Evolutionary conservation across 106 monocot genomes (phyloP).

Genomic region (Agapanthus africanus): DNA sequence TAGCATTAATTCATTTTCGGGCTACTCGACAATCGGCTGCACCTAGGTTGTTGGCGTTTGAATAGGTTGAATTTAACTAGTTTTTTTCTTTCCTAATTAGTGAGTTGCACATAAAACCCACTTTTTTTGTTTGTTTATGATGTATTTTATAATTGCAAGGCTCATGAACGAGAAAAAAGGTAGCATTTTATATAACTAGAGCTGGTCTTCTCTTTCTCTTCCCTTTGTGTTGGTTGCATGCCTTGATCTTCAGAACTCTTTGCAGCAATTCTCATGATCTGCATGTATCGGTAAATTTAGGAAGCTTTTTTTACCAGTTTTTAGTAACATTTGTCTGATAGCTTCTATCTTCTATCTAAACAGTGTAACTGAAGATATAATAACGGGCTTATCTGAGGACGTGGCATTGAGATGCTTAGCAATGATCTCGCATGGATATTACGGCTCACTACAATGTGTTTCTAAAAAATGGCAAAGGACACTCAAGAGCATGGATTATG

Average conservation of each 20-base stretch:
- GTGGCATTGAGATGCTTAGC: slow-evolving; percentile 25
- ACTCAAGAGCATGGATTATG: slow-evolving; percentile 16
- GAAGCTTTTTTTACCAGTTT: neutral
- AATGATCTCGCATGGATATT: slow-evolving; percentile 30
- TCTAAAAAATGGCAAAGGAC: slow-evolving; percentile 20
- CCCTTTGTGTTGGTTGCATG: neutral
- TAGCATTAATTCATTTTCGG: too few relatives aligned
- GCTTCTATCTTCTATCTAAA: neutral
- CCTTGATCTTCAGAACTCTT: neutral
- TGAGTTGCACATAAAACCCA: too few relatives aligned
- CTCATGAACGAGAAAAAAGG: too few relatives aligned
- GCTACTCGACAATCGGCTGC: too few relatives aligned
- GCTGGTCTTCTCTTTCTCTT: too few relatives aligned
- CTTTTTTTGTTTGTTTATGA: too few relatives aligned
- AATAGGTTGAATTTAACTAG: too few relatives aligned
- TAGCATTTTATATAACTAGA: too few relatives aligned
- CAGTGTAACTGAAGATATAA: slow-evolving; percentile 7
- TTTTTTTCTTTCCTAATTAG: too few relatives aligned
- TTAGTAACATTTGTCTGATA: neutral
- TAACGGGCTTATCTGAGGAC: slow-evolving; percentile 26
- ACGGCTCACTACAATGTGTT: slow-evolving; percentile 26
- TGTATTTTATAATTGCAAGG: neutral
- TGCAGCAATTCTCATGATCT: too few relatives aligned
- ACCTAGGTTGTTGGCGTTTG: too few relatives aligned
- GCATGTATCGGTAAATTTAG: too few relatives aligned